A percentile compares a stretch with the other conserved stretches of the same genome.
Conservation (phyloP, 2,329 filamentous ascomycete species). For the Stachybotrys chartarum region DNA sequence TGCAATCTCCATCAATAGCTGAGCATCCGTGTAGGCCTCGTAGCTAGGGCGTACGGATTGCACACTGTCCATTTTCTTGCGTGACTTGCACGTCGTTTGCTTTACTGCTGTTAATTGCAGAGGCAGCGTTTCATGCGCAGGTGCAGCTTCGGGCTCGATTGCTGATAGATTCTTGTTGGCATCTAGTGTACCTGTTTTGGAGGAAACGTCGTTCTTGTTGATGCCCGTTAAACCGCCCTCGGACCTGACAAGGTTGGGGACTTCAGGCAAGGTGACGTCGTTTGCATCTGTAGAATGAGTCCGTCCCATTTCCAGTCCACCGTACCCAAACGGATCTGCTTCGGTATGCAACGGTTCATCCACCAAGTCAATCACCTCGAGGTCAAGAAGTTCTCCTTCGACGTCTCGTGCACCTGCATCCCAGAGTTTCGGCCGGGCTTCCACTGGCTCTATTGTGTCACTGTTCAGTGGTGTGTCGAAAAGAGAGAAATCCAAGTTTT, state of each 20-base stretch:
- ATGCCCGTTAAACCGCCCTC: neutral
- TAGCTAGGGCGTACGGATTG: constrained; percentile 41
- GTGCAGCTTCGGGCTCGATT: neutral
- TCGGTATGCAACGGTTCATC: constrained; percentile 29
- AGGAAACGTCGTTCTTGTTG: neutral
- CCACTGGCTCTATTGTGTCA: constrained; percentile 24
- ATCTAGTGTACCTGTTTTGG: neutral
- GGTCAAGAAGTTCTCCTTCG: constrained; percentile 56
- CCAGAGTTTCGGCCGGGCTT: constrained; percentile 51
- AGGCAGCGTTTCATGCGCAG: neutral
- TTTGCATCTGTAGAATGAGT: neutral
- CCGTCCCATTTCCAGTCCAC: neutral
- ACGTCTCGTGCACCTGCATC: constrained; percentile 59
- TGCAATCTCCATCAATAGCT: constrained; percentile 54
- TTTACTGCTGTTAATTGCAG: neutral
- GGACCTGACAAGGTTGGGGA: neutral
- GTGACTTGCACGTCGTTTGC: neutral
- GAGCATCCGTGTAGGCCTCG: constrained; percentile 51
- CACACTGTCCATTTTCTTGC: neutral
- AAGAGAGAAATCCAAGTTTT: constrained; percentile 30
- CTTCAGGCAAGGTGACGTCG: neutral
- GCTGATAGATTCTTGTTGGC: constrained; percentile 1
- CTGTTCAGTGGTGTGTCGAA: constrained; percentile 32
- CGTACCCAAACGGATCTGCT: constrained; percentile 33
- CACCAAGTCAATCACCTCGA: constrained; percentile 54